Evolutionary conservation across 306 rosid genomes (phyloP).

Genomic region (Lupinus albus): DNA sequence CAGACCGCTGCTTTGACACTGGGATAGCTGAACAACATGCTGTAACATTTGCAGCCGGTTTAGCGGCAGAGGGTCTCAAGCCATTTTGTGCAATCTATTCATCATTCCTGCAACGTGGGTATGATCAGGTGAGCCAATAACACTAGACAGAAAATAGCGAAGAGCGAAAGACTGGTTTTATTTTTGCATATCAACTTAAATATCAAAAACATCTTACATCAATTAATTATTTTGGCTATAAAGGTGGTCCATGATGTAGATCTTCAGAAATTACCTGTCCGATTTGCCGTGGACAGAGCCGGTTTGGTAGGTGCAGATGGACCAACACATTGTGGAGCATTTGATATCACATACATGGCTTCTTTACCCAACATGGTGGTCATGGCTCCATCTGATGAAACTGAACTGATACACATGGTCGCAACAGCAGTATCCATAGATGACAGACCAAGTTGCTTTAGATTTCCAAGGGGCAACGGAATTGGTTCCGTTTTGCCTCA

Average conservation of each 20-base stretch:
- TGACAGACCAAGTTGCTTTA: slow-evolving; percentile 84
- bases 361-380: slow-evolving; percentile 88
- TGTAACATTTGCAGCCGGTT: slow-evolving; percentile 78
- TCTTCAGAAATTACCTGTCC: slow-evolving; percentile 78
- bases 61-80: slow-evolving; percentile 78
- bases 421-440: slow-evolving; percentile 76
- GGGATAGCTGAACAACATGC: slow-evolving; percentile 91
- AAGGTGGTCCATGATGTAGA: slow-evolving; percentile 84
- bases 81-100: slow-evolving; percentile 86
- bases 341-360: slow-evolving; percentile 84
- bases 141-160: not conserved
- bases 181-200: not conserved
- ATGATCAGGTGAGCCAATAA: slow-evolving; percentile 62
- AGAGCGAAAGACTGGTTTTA: not conserved
- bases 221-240: not conserved
- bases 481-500: slow-evolving; percentile 60
- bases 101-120: slow-evolving; percentile 80
- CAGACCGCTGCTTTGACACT: slow-evolving; percentile 74
- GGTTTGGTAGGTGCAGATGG: slow-evolving; percentile 87
- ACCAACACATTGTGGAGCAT: slow-evolving; percentile 92
- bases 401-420: slow-evolving; percentile 82
- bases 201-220: slow-evolving; percentile 6
- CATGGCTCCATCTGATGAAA: slow-evolving; percentile 89
- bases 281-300: slow-evolving; percentile 77
- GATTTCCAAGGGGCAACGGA: slow-evolving; percentile 86